A percentile compares a stretch with the other conserved stretches of the same genome.
These are phyloP conservation scores for Clonostachys sp. DNA, from an alignment of 2,329 filamentous ascomycete genomes.

Conservation along the genomic window DNA sequence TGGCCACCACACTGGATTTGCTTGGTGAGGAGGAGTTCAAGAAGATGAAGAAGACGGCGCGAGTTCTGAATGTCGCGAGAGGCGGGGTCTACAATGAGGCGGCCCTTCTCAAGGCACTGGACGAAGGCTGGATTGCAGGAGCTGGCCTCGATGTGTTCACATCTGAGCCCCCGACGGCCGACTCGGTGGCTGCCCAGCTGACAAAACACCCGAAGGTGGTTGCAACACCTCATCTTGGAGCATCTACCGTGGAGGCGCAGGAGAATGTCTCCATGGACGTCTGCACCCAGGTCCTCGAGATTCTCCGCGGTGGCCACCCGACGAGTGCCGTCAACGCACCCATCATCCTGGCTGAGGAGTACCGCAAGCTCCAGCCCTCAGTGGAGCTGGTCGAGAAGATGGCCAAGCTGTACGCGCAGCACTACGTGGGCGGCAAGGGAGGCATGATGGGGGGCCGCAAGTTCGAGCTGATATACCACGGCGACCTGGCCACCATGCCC, in stretches of 20 bases:
- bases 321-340: conserved; percentile 77
- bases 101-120: conserved; percentile 65
- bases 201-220: conserved; percentile 69
- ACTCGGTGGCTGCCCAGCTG: conserved; percentile 56
- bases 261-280: conserved; percentile 82
- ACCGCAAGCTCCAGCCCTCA: conserved; percentile 72
- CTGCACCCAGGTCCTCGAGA: conserved; percentile 72
- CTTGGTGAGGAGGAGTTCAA: conserved; percentile 62
- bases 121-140: conserved; percentile 67
- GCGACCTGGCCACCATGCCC: conserved; percentile 63
- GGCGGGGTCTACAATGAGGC: conserved; percentile 78
- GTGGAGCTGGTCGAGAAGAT: conserved; percentile 75
- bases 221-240: conserved; percentile 75
- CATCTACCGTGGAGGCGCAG: conserved; percentile 77
- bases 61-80: conserved; percentile 74
- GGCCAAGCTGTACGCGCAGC: conserved; percentile 74
- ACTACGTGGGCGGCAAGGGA: conserved; percentile 46
- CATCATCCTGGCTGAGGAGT: conserved; percentile 76
- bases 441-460: conserved; percentile 54
- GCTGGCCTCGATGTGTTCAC: conserved; percentile 80
- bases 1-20: conserved; percentile 72
- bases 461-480: conserved; percentile 76
- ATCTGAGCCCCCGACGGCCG: conserved; percentile 57
- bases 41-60: conserved; percentile 68
- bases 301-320: conserved; percentile 68